Evolutionary conservation across 768 basidiomycete genomes (phyloP), one percentile per base, ranked within the genome.

Genomic region (Gloeopeniophorella convolvens): DNA sequence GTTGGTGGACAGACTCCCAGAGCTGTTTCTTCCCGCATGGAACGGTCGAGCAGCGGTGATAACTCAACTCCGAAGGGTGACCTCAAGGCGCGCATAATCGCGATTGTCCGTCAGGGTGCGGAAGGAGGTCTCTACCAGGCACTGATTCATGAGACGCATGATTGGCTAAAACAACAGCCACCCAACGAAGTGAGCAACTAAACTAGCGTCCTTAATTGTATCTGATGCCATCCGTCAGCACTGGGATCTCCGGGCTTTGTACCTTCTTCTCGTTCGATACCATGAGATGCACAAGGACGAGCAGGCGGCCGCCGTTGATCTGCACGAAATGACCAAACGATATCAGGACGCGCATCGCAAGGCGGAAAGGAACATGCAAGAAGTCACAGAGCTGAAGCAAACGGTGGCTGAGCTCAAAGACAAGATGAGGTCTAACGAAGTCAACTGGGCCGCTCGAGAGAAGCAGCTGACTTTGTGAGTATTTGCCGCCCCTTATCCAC

Each of bases 261-360:
- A 58, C 46, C 36, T 58, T 23, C 50, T 58, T 21, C 45, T 58
- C 30, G 37, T 48, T 24, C 55, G 49, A 35, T 58, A 58, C 39
- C 55, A 58, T 13, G 42, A 55, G 44, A 57, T 57, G 57, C 48
- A 56, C 41, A 58, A 58, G 36, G 57, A 58, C 11, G 50, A 58
- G 32, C 55, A 56, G 31, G 36, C 50, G 12, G 57, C 57, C 4
- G 48, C 47, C 13, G 51, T 57, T 16, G 40, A 12, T 26, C 45
- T 56, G 7, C 57, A 45, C 4, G 53, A 56, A 28, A 48, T 41
- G 27, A 56, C 55, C 28, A 56, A 11, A 33, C 44, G 48, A 37
- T 51, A 51, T 21, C 54, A 58, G 45, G 54, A 58, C 18, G 52
- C 52, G 13, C 34, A 50, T 21, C 49, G 49, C 45, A 51, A 16